Evolutionary conservation across 148 eudicot species (phyloP).

Genomic region (Dianthus caryophyllus): DNA sequence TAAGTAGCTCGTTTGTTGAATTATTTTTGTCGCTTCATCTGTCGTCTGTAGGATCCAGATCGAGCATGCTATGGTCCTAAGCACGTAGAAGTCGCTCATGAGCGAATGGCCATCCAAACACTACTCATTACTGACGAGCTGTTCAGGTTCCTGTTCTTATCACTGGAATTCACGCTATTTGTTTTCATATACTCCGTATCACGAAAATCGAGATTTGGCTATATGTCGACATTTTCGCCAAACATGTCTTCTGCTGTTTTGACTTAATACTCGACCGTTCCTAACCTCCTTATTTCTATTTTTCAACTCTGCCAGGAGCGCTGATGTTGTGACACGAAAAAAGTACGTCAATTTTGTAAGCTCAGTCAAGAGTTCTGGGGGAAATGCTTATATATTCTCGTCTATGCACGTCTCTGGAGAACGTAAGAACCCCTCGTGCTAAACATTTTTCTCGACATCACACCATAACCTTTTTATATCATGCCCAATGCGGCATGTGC

Average conservation of each 20-base stretch:
- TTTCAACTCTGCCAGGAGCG: conserved; percentile 47
- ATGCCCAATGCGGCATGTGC: neutral
- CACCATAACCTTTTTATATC: neutral
- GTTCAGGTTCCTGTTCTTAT: conserved; percentile 53
- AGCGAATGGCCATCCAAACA: conserved; percentile 91
- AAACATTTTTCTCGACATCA: neutral
- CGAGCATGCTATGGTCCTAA: conserved; percentile 99
- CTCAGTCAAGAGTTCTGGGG: conserved; percentile 73
- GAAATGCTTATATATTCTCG: conserved; percentile 66
- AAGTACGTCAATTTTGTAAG: conserved; percentile 68
- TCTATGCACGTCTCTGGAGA: conserved; percentile 98
- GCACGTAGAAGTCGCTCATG: conserved; percentile 96
- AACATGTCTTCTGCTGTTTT: neutral
- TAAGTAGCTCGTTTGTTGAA: neutral
- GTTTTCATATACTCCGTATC: too few relatives aligned
- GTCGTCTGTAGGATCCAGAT: conserved; percentile 51
- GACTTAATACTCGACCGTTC: neutral
- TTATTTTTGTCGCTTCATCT: neutral
- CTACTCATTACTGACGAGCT: conserved; percentile 87
- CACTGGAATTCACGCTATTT: neutral
- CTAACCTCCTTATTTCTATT: neutral
- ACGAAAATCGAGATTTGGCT: neutral
- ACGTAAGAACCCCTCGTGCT: conserved; percentile 45
- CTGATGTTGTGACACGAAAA: conserved; percentile 60
- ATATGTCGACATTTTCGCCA: neutral